phyloP scores from a whole-genome alignment of 768 basidiomycete species.

The Fomitopsis serialis region DNA sequence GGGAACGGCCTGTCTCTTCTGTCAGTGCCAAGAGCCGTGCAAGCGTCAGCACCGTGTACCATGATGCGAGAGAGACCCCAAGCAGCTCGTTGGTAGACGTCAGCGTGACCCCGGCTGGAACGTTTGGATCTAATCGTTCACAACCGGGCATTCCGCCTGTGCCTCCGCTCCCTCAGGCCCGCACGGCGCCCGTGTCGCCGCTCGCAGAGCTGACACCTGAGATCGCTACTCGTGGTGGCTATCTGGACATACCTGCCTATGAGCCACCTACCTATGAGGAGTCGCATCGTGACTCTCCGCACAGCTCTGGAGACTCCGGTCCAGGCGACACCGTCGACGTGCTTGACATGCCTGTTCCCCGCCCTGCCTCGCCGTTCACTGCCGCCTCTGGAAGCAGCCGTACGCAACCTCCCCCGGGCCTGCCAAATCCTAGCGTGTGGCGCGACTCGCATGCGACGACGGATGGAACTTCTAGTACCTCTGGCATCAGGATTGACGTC shows the following conservation, averaged over 20 bases:
- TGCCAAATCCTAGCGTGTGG: constrained; percentile 29
- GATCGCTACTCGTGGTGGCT: neutral
- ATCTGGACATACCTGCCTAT: neutral
- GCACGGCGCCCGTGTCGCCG: constrained; percentile 9
- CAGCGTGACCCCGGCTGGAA: constrained; percentile 15
- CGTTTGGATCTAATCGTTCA: constrained; percentile 3
- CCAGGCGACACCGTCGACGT: constrained; percentile 32
- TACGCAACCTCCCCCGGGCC: constrained; percentile 32
- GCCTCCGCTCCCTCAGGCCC: constrained; percentile 8
- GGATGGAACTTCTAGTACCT: constrained; percentile 12
- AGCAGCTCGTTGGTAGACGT: constrained; percentile 38
- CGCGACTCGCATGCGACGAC: constrained; percentile 23
- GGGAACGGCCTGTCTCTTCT: constrained; percentile 48
- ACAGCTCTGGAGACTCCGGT: neutral
- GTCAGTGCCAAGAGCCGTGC: constrained; percentile 46
- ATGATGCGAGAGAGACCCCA: constrained; percentile 50
- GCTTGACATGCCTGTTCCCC: constrained; percentile 54
- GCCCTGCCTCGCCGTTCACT: constrained; percentile 48
- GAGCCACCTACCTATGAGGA: constrained; percentile 19
- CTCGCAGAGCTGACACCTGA: constrained; percentile 5
- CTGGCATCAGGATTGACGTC: constrained; percentile 45
- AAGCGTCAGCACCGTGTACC: constrained; percentile 50
- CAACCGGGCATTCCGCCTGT: constrained; percentile 8
- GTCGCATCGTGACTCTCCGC: constrained; percentile 9
- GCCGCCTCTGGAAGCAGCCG: constrained; percentile 18